Base-by-base conservation (phyloP, 1,284 basidiomycete genomes). In the Rhodofomes roseus region DNA sequence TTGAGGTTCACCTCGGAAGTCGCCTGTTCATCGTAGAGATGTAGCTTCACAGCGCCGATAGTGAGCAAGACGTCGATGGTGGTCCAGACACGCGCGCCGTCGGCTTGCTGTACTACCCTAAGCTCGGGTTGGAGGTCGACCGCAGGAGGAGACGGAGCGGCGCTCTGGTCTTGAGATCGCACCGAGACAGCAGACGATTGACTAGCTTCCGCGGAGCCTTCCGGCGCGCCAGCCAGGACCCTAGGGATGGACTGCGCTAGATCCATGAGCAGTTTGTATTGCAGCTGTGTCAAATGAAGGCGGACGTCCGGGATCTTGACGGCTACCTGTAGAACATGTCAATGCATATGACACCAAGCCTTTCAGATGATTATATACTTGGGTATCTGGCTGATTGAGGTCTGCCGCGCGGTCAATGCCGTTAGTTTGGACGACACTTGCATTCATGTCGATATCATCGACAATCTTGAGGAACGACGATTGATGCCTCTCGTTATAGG, bases 251-350 rank as follows among this genome's bases (percentile, higher is more conserved):
- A 85, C 66, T 85, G 83, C 0, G 85, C 81, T 1, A 99, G 74
- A 27, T 76, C 77, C 65, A 98, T 82, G 31, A 98, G 75, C 50
- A 94, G 80, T 48, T 80, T 77, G 71, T 97, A 98, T 74, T 99
- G 97, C n/a, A 82, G 76, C 71, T 98, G 91, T 1, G 96, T 98
- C 58, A 99, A 77, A 64, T 92, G 85, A 62, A 99, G 78, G 67
- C 90, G 91, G 70, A 99, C 87, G 68, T 98, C 95, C 1, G 96
- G 95, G 70, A 98, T 88, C 63, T 85, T 85, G 54, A 95, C 77
- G 4, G 79, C 70, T 59, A 93, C 76, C 93, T 95, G 64, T 5
- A 44, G 39, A 59, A 44, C 20, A 34, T 6, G 39, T 57, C 46
- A 57, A 46, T 20, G 51, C n/a, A 48, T 48, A 44, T 44, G 43